Evolutionary conservation across 2,329 filamentous ascomycete genomes (phyloP).

Genomic region (Clonostachys solani): DNA sequence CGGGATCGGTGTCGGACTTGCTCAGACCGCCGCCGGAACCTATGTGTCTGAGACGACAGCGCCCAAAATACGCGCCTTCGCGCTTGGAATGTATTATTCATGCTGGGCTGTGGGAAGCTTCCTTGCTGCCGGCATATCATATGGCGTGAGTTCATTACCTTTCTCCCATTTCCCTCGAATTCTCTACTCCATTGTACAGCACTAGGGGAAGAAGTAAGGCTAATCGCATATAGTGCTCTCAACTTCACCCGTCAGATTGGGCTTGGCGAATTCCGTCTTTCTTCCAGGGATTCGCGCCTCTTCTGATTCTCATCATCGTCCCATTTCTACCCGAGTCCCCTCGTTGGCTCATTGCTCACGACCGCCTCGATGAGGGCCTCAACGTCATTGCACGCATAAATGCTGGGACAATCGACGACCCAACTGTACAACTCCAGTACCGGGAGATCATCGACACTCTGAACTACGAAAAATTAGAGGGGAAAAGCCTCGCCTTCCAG

Average conservation of each 20-base stretch:
- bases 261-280: constrained; percentile 24
- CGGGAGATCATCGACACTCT: constrained; percentile 4
- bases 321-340: constrained; percentile 21
- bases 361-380: constrained; percentile 18
- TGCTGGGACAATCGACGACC: constrained; percentile 12
- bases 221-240: constrained; percentile 16
- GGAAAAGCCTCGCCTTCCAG: not conserved
- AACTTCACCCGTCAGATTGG: constrained; percentile 17
- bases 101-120: constrained; percentile 14
- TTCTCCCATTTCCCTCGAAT: not conserved
- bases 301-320: constrained; percentile 7
- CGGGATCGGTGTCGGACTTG: constrained; percentile 36
- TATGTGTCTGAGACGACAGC: constrained; percentile 43
- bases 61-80: constrained; percentile 3
- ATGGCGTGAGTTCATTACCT: constrained; percentile 5
- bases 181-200: not conserved
- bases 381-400: constrained; percentile 32
- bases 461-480: constrained; percentile 11
- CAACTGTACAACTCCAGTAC: constrained; percentile 4
- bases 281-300: constrained; percentile 18
- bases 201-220: constrained; percentile 29
- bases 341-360: constrained; percentile 25
- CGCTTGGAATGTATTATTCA: constrained; percentile 9
- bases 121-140: constrained; percentile 11
- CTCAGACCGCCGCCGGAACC: constrained; percentile 35